Base-by-base conservation (phyloP, 306 rosid species). In the Abrus precatorius region DNA sequence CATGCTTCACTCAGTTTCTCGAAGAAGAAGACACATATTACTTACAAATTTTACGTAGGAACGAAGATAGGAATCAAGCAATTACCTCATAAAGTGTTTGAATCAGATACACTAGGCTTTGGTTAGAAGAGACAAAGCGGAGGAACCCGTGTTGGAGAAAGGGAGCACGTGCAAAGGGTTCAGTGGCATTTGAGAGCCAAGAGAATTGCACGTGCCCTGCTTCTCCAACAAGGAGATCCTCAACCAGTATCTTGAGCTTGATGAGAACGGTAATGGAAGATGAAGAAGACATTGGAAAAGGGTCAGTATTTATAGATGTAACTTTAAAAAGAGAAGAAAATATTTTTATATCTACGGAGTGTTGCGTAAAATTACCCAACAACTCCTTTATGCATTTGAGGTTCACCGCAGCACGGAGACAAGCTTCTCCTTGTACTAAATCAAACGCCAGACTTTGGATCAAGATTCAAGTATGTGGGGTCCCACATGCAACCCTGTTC, bases 201-300 rank as follows among this genome's bases (percentile, higher is more conserved):
- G 12, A 14, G 47, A 53, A 45, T 89, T 93, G 97, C 99, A 93
- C 98, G 99, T 95, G 99, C 95, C 97, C 98, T 95, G 96, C 96
- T 95, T 95, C 99, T 95, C 99, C 99, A 95, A 77, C 98, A 73
- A 74, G n/a, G 95, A 89, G 87, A 68, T 84, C 71, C 89, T 76
- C 97, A 87, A 87, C 95, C 85, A 61, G 47, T 69, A 55, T 62
- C 48, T 55, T 36, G 70, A 50, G 53, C 71, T 73, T 67, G 60
- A 79, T 68, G 72, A 81, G 76, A 57, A 14, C 29, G 30, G 74
- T 44, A 52, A 44, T 34, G 72, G 47, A 66, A 67, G 81, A 64
- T 80, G 83, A 74, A 61, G 29, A 49, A 69, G 6, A 48, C 36
- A 53, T 33, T 60, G 54, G 48, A 71, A 78, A 84, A 76, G 67